Evolutionary conservation across 306 rosid species (phyloP).

Genomic region (Citrullus mucosospermus): DNA sequence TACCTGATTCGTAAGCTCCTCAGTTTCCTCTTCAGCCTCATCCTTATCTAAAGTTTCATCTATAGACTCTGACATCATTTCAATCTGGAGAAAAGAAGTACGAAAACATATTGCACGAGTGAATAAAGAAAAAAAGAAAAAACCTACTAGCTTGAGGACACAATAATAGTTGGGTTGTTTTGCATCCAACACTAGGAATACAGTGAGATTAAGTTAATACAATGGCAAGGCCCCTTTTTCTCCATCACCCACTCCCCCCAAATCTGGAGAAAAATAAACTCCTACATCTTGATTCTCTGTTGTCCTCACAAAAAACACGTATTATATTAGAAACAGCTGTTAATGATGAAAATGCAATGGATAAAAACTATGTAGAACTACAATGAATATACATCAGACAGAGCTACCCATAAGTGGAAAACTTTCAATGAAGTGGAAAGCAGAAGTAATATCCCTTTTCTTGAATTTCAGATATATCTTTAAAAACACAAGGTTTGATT

Average conservation of each 20-base stretch:
- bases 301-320: not conserved
- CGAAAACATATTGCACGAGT: not conserved
- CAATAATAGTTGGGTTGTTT: not conserved
- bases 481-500: not conserved
- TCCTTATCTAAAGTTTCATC: slow-evolving; percentile 97
- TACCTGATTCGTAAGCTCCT: slow-evolving; percentile 97
- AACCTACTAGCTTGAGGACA: not conserved
- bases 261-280: not conserved
- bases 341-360: not conserved
- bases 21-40: slow-evolving; percentile 98
- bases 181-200: not conserved
- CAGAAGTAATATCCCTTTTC: not conserved
- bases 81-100: slow-evolving; percentile 48
- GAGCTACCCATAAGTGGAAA: not conserved
- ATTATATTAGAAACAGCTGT: not conserved
- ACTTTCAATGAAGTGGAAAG: not conserved
- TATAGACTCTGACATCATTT: slow-evolving; percentile 97
- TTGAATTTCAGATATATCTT: not conserved
- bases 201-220: not conserved
- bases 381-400: not conserved
- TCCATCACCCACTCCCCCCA: not conserved
- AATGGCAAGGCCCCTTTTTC: not conserved
- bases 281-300: not conserved
- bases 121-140: not conserved
- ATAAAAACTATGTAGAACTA: not conserved